A percentile compares a stretch with the other conserved stretches of the same genome.
These are phyloP conservation scores for Suhomyces sp. DNA, from an alignment of 805 yeast species.

Conservation along the genomic window DNA sequence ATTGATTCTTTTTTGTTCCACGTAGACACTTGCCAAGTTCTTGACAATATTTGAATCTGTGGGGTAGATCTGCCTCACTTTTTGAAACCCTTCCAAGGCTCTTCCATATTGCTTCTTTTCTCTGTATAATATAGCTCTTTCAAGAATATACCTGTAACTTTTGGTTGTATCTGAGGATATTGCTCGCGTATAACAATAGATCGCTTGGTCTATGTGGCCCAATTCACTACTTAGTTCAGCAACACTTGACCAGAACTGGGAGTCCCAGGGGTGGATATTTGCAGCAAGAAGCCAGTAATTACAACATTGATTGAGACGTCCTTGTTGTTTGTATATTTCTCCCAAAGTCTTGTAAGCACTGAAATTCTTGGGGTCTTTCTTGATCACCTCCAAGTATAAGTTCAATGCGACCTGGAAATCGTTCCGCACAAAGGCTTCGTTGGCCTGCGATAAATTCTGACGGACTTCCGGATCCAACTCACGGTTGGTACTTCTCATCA, in stretches of 20 bases:
- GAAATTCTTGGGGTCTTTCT: slow-evolving; percentile 71
- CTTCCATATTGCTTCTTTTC: slow-evolving; percentile 65
- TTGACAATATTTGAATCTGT: slow-evolving; percentile 57
- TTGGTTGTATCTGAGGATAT: slow-evolving; percentile 44
- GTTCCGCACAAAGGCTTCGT: slow-evolving; percentile 71
- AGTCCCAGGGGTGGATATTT: slow-evolving; percentile 70
- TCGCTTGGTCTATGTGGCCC: slow-evolving; percentile 72
- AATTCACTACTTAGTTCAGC: slow-evolving; percentile 65
- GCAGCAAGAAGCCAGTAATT: slow-evolving; percentile 83
- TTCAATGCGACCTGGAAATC: slow-evolving; percentile 61
- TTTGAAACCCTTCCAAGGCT: slow-evolving; percentile 72
- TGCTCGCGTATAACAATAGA: slow-evolving; percentile 73
- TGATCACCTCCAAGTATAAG: slow-evolving; percentile 66
- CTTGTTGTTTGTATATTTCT: slow-evolving; percentile 71
- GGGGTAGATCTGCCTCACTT: slow-evolving; percentile 54
- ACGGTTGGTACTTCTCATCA: slow-evolving; percentile 34
- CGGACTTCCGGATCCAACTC: slow-evolving; percentile 74
- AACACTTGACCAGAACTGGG: slow-evolving; percentile 73
- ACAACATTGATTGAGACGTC: slow-evolving; percentile 69
- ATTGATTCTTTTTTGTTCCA: slow-evolving; percentile 56
- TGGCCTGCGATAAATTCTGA: slow-evolving; percentile 64
- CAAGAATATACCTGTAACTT: slow-evolving; percentile 56
- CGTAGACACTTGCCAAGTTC: slow-evolving; percentile 53
- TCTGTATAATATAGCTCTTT: slow-evolving; percentile 65
- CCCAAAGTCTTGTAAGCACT: slow-evolving; percentile 88